phyloP scores from a whole-genome alignment of 2,329 filamentous ascomycete species.

The Pseudocercospora crystallina region DNA sequence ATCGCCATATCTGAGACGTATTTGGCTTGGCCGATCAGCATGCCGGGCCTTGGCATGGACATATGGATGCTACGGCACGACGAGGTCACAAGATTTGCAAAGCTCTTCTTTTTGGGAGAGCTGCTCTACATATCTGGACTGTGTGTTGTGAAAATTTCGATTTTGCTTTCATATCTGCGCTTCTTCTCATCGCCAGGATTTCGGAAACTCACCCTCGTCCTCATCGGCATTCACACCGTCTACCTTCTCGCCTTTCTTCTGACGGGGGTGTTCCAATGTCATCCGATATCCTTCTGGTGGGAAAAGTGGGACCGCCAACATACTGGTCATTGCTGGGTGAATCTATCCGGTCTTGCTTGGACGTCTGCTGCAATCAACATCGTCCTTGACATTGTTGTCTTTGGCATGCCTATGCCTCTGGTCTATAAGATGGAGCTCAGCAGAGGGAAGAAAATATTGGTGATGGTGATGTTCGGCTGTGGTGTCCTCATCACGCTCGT shows the following conservation, averaged over 20 bases:
- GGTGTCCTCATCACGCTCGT: slow-evolving; percentile 2
- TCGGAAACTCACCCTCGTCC: slow-evolving; percentile 1
- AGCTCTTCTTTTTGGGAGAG: slow-evolving; percentile 4
- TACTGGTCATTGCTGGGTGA: slow-evolving; percentile 1
- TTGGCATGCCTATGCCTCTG: slow-evolving; percentile 5
- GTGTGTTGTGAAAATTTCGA: slow-evolving; percentile 8
- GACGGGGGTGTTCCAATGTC: slow-evolving; percentile 8
- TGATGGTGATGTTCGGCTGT: slow-evolving; percentile 12
- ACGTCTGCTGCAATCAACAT: slow-evolving; percentile 10
- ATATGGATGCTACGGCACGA: background rate
- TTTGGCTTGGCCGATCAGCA: background rate
- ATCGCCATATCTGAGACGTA: slow-evolving; percentile 1
- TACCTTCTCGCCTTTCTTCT: slow-evolving; percentile 8
- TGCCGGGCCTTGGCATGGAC: background rate
- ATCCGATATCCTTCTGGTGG: slow-evolving; percentile 6
- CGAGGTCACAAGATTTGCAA: background rate
- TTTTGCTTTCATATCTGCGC: slow-evolving; percentile 11
- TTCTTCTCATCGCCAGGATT: slow-evolving; percentile 8
- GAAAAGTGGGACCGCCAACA: slow-evolving; percentile 3
- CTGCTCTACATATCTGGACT: slow-evolving; percentile 13
- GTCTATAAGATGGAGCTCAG: slow-evolving; percentile 14
- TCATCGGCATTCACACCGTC: slow-evolving; percentile 4
- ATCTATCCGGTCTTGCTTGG: background rate
- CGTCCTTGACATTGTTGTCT: slow-evolving; percentile 6
- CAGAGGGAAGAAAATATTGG: slow-evolving; percentile 9